A percentile compares a stretch with the other conserved stretches of the same genome.
Evolutionary conservation across 2,329 filamentous ascomycete genomes (phyloP).

Genomic region (Cercospora sp.): DNA sequence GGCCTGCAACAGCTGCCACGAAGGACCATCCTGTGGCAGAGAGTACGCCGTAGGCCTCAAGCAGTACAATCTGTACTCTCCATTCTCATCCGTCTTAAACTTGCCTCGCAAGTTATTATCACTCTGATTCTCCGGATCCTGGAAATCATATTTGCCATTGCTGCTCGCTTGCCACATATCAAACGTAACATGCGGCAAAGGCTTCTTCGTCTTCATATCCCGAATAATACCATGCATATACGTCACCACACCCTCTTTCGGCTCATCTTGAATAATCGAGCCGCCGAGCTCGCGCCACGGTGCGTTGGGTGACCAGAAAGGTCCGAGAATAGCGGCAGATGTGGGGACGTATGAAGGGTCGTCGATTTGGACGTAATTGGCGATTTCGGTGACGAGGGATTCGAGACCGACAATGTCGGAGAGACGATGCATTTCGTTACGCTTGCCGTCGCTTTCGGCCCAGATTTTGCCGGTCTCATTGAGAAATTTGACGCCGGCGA

Average conservation of each 20-base stretch:
- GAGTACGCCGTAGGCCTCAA: slow-evolving; percentile 72
- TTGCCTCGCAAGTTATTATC: slow-evolving; percentile 76
- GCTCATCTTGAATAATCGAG: slow-evolving; percentile 64
- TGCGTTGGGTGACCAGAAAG: slow-evolving; percentile 72
- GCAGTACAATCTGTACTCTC: slow-evolving; percentile 73
- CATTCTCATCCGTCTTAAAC: slow-evolving; percentile 69
- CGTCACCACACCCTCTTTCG: slow-evolving; percentile 59
- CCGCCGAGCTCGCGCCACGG: slow-evolving; percentile 68
- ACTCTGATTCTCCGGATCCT: slow-evolving; percentile 68
- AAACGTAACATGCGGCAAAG: slow-evolving; percentile 67
- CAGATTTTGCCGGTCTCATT: slow-evolving; percentile 69
- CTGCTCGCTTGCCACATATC: slow-evolving; percentile 77
- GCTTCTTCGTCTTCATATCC: slow-evolving; percentile 64
- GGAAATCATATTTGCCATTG: slow-evolving; percentile 70
- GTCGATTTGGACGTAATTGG: slow-evolving; percentile 60
- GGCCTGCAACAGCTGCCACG: slow-evolving; percentile 53
- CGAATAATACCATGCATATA: slow-evolving; percentile 69
- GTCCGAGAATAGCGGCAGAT: slow-evolving; percentile 74
- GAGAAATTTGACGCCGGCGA: slow-evolving; percentile 71
- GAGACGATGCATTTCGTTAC: slow-evolving; percentile 73
- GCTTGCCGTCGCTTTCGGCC: slow-evolving; percentile 58
- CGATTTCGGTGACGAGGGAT: slow-evolving; percentile 67
- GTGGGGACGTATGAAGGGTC: slow-evolving; percentile 64
- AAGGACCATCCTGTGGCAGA: slow-evolving; percentile 64
- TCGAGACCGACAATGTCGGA: slow-evolving; percentile 74